These are phyloP conservation scores for Plectosphaerella sp. DNA, from an alignment of 2,329 filamentous ascomycete genomes.

Conservation along the genomic window DNA sequence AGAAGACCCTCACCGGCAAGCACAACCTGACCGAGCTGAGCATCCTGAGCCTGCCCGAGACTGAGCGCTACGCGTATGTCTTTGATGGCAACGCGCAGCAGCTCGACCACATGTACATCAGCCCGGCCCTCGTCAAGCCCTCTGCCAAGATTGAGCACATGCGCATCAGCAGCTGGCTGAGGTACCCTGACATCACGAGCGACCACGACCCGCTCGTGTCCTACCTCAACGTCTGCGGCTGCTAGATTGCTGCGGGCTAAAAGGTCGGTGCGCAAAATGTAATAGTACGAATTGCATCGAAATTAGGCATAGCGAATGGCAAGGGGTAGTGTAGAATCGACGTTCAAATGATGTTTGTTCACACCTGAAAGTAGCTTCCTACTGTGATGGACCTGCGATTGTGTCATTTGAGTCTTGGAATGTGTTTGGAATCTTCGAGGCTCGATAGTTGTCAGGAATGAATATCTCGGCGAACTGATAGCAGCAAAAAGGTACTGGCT, in stretches of 20 bases:
- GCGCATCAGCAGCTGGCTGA: conserved; percentile 67
- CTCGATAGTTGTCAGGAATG: conserved; percentile 12
- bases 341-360: too few species aligned
- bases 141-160: conserved; percentile 57
- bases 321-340: too few species aligned
- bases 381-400: too few species aligned
- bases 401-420: conserved; percentile 7
- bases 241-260: conserved; percentile 6
- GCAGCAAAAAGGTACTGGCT: conserved; percentile 29
- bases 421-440: too few species aligned
- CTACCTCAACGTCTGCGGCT: conserved; percentile 54
- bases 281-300: too few species aligned
- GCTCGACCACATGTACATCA: conserved; percentile 67
- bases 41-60: conserved; percentile 42
- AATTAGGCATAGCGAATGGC: too few species aligned
- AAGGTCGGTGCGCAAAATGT: too few species aligned
- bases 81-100: conserved; percentile 67
- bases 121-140: conserved; percentile 39
- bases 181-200: conserved; percentile 49
- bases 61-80: conserved; percentile 67
- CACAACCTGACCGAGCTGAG: conserved; percentile 60
- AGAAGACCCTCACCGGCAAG: conserved; percentile 46
- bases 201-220: conserved; percentile 70
- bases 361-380: too few species aligned
- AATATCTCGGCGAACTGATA: conserved; percentile 9